Percentiles rank a stretch among this genome's conserved stretches.
phyloP scores from a whole-genome alignment of 2,329 filamentous ascomycete species.

The Aspergillus quadrilineatus region DNA sequence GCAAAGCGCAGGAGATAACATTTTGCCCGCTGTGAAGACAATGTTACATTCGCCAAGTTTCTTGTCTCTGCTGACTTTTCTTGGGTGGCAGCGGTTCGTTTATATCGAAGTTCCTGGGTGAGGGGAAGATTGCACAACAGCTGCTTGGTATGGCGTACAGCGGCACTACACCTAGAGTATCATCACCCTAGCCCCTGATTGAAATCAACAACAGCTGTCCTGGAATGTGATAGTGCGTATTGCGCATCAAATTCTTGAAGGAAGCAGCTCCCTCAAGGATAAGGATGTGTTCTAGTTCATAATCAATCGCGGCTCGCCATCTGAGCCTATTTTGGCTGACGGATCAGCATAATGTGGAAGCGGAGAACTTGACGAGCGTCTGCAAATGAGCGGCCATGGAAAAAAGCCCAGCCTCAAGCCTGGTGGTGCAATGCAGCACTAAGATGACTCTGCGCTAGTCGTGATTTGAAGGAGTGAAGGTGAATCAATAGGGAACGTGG shows the following conservation, averaged over 20 bases:
- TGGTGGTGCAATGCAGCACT: neutral
- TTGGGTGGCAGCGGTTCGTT: conserved; percentile 3
- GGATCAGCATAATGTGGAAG: neutral
- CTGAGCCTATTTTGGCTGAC: neutral
- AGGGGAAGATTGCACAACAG: conserved; percentile 9
- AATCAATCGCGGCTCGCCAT: neutral
- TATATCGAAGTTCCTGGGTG: neutral
- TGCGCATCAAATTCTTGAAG: neutral
- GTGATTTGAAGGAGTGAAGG: neutral
- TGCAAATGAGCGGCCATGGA: neutral
- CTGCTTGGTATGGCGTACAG: neutral
- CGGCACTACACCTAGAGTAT: neutral
- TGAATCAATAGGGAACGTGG: neutral
- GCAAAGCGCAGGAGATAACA: neutral
- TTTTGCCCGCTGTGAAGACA: neutral
- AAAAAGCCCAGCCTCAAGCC: neutral
- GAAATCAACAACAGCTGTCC: neutral
- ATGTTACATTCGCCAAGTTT: conserved; percentile 11
- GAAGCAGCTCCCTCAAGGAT: neutral
- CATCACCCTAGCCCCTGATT: neutral
- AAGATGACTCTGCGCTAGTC: neutral
- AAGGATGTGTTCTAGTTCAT: neutral
- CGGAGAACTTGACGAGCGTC: neutral
- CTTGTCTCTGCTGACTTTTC: conserved; percentile 6
- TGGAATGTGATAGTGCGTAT: neutral